Conservation (phyloP, 2,329 filamentous ascomycete genomes). For the Colletotrichum abscissum region DNA sequence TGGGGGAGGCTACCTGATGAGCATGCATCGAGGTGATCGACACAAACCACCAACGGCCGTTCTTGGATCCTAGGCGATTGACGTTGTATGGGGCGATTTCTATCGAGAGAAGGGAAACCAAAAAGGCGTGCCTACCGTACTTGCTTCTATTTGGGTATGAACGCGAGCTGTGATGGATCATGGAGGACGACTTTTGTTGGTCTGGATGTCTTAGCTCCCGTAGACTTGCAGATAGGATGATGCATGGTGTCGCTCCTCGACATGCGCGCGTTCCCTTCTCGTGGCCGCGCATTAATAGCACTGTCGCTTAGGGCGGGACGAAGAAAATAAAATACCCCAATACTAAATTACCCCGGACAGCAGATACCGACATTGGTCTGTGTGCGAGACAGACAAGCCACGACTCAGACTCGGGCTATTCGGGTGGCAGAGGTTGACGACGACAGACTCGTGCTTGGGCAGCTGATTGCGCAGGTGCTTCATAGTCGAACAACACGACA, state of each 20-base stretch:
- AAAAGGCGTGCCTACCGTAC: neutral
- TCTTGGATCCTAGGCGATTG: neutral
- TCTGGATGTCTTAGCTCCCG: slow-evolving; percentile 15
- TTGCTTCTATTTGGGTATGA: slow-evolving; percentile 7
- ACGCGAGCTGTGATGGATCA: neutral
- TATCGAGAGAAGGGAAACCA: neutral
- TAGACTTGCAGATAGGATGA: slow-evolving; percentile 17
- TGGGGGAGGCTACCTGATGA: neutral
- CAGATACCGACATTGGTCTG: neutral
- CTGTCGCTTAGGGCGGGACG: slow-evolving; percentile 24
- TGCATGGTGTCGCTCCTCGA: slow-evolving; percentile 14
- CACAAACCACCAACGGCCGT: slow-evolving; percentile 16
- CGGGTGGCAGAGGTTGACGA: slow-evolving; percentile 18
- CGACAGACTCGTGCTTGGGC: slow-evolving; percentile 19
- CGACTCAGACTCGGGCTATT: slow-evolving; percentile 20
- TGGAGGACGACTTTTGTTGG: neutral
- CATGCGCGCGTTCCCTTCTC: neutral
- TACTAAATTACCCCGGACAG: neutral
- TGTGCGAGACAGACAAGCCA: slow-evolving; percentile 1
- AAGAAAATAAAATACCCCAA: neutral
- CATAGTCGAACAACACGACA: neutral
- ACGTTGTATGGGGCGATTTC: neutral
- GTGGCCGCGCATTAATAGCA: neutral
- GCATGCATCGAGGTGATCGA: slow-evolving; percentile 14
- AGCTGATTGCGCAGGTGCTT: neutral